These are phyloP conservation scores for Mycothermus thermophilus DNA, from an alignment of 495 filamentous ascomycete species.

Conservation along the genomic window DNA sequence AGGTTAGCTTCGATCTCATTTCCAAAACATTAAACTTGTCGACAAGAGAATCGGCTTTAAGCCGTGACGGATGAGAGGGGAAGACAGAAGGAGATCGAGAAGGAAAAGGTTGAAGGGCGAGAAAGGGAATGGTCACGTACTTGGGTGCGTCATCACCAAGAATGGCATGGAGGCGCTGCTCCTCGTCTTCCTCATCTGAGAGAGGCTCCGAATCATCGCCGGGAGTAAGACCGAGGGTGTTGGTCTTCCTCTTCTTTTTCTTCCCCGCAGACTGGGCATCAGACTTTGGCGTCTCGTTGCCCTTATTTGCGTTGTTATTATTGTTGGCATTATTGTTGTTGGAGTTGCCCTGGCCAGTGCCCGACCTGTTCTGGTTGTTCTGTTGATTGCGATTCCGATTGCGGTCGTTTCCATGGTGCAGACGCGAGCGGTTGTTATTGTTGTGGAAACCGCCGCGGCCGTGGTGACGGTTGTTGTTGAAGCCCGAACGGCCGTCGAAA, in stretches of 20 bases:
- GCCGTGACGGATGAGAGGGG: no score
- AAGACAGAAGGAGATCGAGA: conserved; percentile 16
- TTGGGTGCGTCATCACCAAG: conserved; percentile 32
- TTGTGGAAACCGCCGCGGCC: conserved; percentile 26
- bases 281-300: conserved; percentile 30
- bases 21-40: no score
- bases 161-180: conserved; percentile 56
- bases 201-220: conserved; percentile 44
- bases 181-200: conserved; percentile 60
- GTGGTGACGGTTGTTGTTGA: conserved; percentile 20
- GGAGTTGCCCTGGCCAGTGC: conserved; percentile 19
- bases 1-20: no score
- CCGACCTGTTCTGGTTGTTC: conserved; percentile 23
- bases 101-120: no score
- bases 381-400: conserved; percentile 30
- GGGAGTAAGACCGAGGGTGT: conserved; percentile 69
- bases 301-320: background rate
- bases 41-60: no score
- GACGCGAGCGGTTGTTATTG: conserved; percentile 18
- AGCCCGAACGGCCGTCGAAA: conserved; percentile 21
- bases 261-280: conserved; percentile 41
- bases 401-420: conserved; percentile 29
- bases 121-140: conserved; percentile 27
- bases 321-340: background rate
- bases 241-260: conserved; percentile 68